These are phyloP conservation scores for Debaryomycetaceae sp. DNA, from an alignment of 1,139 yeast genomes.

Conservation along the genomic window DNA sequence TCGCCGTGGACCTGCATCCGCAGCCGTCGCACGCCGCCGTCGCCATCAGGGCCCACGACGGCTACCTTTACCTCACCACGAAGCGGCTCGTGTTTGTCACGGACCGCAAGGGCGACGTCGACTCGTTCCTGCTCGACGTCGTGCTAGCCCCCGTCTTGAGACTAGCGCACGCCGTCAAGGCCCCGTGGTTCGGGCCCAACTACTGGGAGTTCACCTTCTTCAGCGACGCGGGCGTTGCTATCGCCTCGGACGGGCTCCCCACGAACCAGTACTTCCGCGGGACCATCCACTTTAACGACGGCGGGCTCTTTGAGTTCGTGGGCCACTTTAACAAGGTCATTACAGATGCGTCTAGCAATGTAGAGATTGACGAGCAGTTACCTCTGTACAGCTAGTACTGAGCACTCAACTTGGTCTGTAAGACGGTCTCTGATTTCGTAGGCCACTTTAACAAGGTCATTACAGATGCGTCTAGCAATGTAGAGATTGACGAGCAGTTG, in stretches of 20 bases:
- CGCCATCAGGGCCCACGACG: slow-evolving; percentile 20
- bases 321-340: slow-evolving; percentile 17
- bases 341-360: slow-evolving; percentile 9
- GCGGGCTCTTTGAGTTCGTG: slow-evolving; percentile 32
- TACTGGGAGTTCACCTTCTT: slow-evolving; percentile 36
- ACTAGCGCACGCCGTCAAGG: slow-evolving; percentile 26
- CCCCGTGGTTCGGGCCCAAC: slow-evolving; percentile 49
- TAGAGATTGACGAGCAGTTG: slow-evolving; percentile 32
- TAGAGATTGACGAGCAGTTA: slow-evolving; percentile 32
- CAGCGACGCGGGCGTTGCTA: slow-evolving; percentile 15
- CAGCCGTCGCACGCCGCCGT: slow-evolving; percentile 6
- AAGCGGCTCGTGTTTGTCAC: slow-evolving; percentile 27
- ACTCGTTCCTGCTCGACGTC: slow-evolving; percentile 24
- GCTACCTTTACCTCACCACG: slow-evolving; percentile 26
- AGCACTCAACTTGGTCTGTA: too few species aligned
- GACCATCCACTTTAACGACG: slow-evolving; percentile 31
- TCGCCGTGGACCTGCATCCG: slow-evolving; percentile 6
- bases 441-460: slow-evolving; percentile 17
- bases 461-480: slow-evolving; percentile 9
- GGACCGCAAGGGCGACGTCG: slow-evolving; percentile 26
- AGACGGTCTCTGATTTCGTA: slow-evolving; percentile 23
- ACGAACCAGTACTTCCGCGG: slow-evolving; percentile 28
- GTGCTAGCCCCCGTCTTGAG: slow-evolving; percentile 8
- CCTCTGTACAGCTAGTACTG: too few species aligned
- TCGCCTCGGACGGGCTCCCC: slow-evolving; percentile 36